Conservation (phyloP, 495 filamentous ascomycete species). For the Cercophora scortea region DNA sequence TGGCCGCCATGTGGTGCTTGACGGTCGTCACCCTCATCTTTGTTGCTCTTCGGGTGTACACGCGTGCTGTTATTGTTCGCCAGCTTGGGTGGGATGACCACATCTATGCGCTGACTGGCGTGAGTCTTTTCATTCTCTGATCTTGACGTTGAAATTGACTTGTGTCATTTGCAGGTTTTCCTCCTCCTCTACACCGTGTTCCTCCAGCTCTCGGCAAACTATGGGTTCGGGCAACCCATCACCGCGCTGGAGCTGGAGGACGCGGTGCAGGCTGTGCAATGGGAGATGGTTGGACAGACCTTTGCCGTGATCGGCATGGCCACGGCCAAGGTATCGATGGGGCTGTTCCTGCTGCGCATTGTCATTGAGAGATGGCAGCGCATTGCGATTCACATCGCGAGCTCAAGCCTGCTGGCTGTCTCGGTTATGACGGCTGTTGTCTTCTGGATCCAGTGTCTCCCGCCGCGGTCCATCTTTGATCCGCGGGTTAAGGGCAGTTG, state of each 20-base stretch:
- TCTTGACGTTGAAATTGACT: background rate
- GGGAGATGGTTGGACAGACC: slow-evolving; percentile 30
- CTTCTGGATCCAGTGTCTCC: slow-evolving; percentile 11
- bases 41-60: slow-evolving; percentile 23
- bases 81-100: slow-evolving; percentile 24
- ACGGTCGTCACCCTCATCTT: slow-evolving; percentile 15
- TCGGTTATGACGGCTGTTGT: background rate
- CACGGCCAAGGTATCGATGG: slow-evolving; percentile 32
- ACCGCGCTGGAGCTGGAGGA: slow-evolving; percentile 17
- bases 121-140: background rate
- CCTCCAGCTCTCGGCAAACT: slow-evolving; percentile 18
- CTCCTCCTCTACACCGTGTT: slow-evolving; percentile 23
- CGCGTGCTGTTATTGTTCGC: slow-evolving; percentile 17
- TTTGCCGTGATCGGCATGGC: slow-evolving; percentile 32
- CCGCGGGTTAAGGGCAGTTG: slow-evolving; percentile 7
- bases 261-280: slow-evolving; percentile 23
- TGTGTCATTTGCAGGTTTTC: slow-evolving; percentile 5
- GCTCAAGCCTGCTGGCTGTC: slow-evolving; percentile 2
- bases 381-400: slow-evolving; percentile 18
- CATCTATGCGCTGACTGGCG: slow-evolving; percentile 18
- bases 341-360: slow-evolving; percentile 32
- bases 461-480: slow-evolving; percentile 6
- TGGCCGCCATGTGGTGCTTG: slow-evolving; percentile 24
- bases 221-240: slow-evolving; percentile 29
- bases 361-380: slow-evolving; percentile 27